Base-by-base conservation (phyloP, 192 early-diverging fungal species). In the Backusella liffmaniae region DNA sequence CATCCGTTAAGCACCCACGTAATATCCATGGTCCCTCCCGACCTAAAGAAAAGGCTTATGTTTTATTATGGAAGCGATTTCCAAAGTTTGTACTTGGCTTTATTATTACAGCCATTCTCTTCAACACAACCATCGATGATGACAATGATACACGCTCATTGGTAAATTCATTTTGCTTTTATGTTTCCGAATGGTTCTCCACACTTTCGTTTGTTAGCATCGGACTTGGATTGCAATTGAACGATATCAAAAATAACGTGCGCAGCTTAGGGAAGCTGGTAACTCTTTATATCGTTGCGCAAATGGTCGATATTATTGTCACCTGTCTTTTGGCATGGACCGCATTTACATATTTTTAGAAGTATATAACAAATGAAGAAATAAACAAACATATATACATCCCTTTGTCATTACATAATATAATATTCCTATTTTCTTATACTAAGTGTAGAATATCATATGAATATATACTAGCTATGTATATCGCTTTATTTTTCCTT, bases 81-180 rank as follows among this genome's bases (percentile, higher is more conserved):
- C 87, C 87, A 21, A 88, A 88, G 49, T 86, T 86, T 66, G 87
- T 86, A 1, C 72, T 86, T 16, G 85, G 87, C 4, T 88, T 88
- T 66, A 74, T 88, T 12, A 44, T 82, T 39, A 86, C 87, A 0
- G 87, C 87, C 0, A 70, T 86, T 23, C 34, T 88, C 2, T 86
- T 88, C 72, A 86, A 86, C 66, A 88, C 86, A 10, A 80, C 73
- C 0, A 78, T 88, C 0, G 73, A 82, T n/a, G 80, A 79, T 30
- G 70, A 76, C 0, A 69, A 76, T 6, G 78, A 76, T 16, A 44
- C 23, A 13, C 76, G 84, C 5, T 36, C 42, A 3, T 37, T 39
- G 0, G 86, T 88, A 13, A 86, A 86, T 36, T 72, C 79, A 1
- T 88, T 85, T 70, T 80, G 85, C 70, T 88, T 88, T 34, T 85